These are phyloP conservation scores for Rhynchospora breviuscula DNA, from an alignment of 176 grass and related monocot species.

Conservation along the genomic window DNA sequence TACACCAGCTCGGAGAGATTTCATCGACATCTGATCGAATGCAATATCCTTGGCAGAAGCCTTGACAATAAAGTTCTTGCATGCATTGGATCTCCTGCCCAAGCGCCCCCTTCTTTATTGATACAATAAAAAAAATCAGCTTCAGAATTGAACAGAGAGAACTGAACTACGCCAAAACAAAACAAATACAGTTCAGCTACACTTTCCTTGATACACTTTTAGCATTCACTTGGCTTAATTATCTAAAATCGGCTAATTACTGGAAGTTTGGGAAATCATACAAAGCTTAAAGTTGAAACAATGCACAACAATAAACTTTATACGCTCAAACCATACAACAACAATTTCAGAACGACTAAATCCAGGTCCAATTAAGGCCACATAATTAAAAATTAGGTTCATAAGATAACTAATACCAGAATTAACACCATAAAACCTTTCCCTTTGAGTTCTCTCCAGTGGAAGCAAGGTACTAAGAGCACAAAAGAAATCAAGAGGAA, in stretches of 20 bases:
- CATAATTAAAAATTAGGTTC: neutral
- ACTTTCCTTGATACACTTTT: neutral
- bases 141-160: neutral
- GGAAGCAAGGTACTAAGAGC: neutral
- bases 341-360: neutral
- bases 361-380: neutral
- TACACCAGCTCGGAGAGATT: slow-evolving; percentile 74
- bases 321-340: neutral
- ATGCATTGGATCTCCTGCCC: neutral
- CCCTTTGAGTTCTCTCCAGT: neutral
- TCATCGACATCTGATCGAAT: slow-evolving; percentile 72
- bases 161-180: neutral
- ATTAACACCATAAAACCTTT: neutral
- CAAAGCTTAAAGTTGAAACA: neutral
- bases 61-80: slow-evolving; percentile 31
- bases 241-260: too few species aligned
- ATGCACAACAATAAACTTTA: neutral
- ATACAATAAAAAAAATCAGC: neutral
- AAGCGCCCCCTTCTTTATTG: slow-evolving; percentile 3
- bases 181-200: neutral
- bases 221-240: neutral
- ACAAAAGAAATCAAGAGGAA: neutral
- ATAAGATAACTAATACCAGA: neutral
- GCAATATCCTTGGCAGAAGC: slow-evolving; percentile 80
- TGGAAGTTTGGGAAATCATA: neutral